A percentile compares a stretch with the other conserved stretches of the same genome.
Evolutionary conservation across 371 early-diverging fungal genomes (phyloP).

Genomic region (Mortierella sp.): DNA sequence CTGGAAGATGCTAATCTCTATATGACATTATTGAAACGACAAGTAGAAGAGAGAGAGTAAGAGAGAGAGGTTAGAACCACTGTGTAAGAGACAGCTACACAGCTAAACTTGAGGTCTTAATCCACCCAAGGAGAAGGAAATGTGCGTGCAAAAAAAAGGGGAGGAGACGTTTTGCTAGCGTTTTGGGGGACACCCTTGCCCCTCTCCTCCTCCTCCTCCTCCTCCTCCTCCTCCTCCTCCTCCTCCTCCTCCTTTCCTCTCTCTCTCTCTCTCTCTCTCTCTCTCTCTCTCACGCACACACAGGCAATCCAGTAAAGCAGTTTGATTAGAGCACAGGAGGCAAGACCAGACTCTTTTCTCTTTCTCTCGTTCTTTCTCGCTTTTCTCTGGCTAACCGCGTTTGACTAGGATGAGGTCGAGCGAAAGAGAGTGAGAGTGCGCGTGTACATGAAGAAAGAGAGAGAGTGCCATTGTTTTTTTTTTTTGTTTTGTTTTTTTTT

Average conservation of each 20-base stretch:
- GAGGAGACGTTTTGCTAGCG: too few relatives aligned
- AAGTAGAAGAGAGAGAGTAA: background rate
- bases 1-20: conserved; percentile 65
- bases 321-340: too few relatives aligned
- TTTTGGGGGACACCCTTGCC: too few relatives aligned
- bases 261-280: too few relatives aligned
- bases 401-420: background rate
- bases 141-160: background rate
- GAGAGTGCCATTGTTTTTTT: background rate
- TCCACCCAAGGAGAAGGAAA: background rate
- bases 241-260: too few relatives aligned
- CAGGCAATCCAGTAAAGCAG: too few relatives aligned
- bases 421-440: background rate
- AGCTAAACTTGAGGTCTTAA: background rate
- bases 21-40: conserved; percentile 10
- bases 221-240: too few relatives aligned
- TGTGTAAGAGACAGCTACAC: background rate
- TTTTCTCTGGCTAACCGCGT: too few relatives aligned
- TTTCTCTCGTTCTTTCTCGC: too few relatives aligned
- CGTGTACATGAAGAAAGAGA: background rate
- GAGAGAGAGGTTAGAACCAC: background rate
- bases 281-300: too few relatives aligned
- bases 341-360: background rate
- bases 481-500: background rate
- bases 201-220: too few relatives aligned